Conservation (phyloP, 176 grass and related monocot genomes). For the Oryza glumipatula region DNA sequence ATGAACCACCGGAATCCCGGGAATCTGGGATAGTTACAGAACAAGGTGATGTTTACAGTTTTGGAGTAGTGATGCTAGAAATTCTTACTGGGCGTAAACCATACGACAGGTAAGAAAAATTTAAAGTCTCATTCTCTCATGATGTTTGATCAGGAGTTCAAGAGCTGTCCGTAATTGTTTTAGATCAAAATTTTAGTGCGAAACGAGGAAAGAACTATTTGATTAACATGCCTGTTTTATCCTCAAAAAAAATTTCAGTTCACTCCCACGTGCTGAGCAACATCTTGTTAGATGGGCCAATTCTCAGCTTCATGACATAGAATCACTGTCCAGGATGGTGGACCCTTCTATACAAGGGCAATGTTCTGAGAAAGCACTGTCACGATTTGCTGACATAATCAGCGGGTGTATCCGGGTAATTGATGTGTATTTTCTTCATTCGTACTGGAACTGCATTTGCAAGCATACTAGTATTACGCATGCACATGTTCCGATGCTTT, state of each 20-base stretch:
- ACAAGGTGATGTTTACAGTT: conserved; percentile 85
- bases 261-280: conserved; percentile 74
- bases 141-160: neutral
- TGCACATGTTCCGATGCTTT: neutral
- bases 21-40: conserved; percentile 65
- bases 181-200: neutral
- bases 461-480: neutral
- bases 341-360: conserved; percentile 75
- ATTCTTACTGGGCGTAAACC: conserved; percentile 95
- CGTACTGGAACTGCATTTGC: neutral
- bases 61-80: conserved; percentile 99
- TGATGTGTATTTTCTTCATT: neutral
- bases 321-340: conserved; percentile 79
- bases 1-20: conserved; percentile 81
- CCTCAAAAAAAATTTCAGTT: conserved; percentile 53
- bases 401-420: conserved; percentile 92
- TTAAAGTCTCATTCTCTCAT: conserved; percentile 1
- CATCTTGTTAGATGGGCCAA: conserved; percentile 97
- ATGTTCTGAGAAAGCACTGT: conserved; percentile 85
- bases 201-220: neutral
- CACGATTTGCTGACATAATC: conserved; percentile 95
- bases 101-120: conserved; percentile 63
- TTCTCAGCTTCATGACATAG: conserved; percentile 88
- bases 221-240: conserved; percentile 19
- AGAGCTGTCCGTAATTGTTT: conserved; percentile 11